These are phyloP conservation scores for Solanum medicagineum DNA, from an alignment of 257 asterid species.

Conservation along the genomic window DNA sequence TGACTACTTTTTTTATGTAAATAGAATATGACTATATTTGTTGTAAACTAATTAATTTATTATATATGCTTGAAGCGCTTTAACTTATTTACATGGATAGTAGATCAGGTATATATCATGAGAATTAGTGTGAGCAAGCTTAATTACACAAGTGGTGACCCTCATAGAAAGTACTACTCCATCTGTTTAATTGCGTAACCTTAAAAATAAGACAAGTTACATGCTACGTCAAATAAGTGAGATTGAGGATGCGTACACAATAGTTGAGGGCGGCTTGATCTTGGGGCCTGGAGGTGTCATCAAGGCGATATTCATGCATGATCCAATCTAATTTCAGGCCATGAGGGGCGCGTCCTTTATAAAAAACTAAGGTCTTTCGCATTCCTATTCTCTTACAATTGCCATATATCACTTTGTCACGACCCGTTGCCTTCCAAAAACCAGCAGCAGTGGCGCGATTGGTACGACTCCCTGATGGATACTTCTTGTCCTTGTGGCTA, in stretches of 20 bases:
- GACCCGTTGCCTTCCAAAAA: conserved; percentile 90
- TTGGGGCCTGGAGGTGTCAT: conserved; percentile 20
- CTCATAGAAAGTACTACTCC: too few species aligned
- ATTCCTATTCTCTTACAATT: conserved; percentile 58
- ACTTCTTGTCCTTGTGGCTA: conserved; percentile 86
- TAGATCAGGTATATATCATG: neutral
- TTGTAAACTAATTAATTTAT: too few species aligned
- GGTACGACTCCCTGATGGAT: conserved; percentile 76
- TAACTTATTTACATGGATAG: neutral
- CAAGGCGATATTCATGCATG: conserved; percentile 81
- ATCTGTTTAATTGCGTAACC: too few species aligned
- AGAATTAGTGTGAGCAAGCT: too few species aligned
- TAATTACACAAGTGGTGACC: too few species aligned
- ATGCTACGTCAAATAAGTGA: neutral
- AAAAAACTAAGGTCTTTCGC: conserved; percentile 79
- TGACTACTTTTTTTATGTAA: too few species aligned
- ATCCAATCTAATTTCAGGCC: conserved; percentile 91
- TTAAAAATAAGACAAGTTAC: too few species aligned
- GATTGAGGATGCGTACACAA: neutral
- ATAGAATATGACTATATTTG: too few species aligned
- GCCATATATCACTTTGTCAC: conserved; percentile 71
- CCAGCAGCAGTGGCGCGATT: conserved; percentile 93
- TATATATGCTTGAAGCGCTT: neutral
- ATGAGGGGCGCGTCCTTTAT: conserved; percentile 79
- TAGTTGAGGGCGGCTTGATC: neutral